Evolutionary conservation across 257 asterid species (phyloP).

Genomic region (Handroanthus guayacan): DNA sequence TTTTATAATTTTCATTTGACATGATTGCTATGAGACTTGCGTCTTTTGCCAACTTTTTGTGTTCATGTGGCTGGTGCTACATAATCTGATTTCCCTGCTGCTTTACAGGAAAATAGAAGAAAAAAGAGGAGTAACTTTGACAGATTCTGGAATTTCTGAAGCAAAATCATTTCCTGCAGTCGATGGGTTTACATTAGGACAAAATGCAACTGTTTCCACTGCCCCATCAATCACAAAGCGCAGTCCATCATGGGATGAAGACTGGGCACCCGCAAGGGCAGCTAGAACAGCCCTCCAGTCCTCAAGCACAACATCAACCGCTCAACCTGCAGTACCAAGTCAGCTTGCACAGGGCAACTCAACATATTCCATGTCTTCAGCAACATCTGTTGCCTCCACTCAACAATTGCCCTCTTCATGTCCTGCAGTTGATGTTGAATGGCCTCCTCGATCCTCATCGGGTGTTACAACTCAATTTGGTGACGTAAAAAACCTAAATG

Average conservation of each 20-base stretch:
- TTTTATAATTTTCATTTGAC: neutral
- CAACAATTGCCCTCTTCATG: constrained; percentile 67
- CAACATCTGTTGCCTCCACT: constrained; percentile 50
- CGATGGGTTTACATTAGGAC: constrained; percentile 58
- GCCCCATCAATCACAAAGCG: constrained; percentile 56
- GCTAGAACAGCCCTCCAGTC: constrained; percentile 55
- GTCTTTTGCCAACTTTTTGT: neutral
- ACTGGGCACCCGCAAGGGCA: constrained; percentile 79
- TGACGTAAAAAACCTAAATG: constrained; percentile 45
- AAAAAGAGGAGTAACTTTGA: constrained; percentile 90
- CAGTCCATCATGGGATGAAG: constrained; percentile 93
- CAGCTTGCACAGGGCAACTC: constrained; percentile 56
- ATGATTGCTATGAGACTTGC: constrained; percentile 1
- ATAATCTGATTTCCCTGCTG: constrained; percentile 11
- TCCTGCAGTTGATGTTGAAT: constrained; percentile 95
- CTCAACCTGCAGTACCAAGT: constrained; percentile 50
- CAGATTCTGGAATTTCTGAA: constrained; percentile 69
- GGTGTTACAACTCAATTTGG: constrained; percentile 48
- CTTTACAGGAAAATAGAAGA: constrained; percentile 88
- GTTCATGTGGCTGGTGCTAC: neutral
- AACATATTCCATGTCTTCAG: constrained; percentile 41
- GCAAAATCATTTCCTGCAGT: constrained; percentile 48
- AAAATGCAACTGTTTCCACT: constrained; percentile 53
- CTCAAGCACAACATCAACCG: constrained; percentile 49
- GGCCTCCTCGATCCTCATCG: constrained; percentile 84